Percentiles rank a stretch among this genome's conserved stretches.
Evolutionary conservation across 2,329 filamentous ascomycete genomes (phyloP).

Genomic region (Aspergillus sp.): DNA sequence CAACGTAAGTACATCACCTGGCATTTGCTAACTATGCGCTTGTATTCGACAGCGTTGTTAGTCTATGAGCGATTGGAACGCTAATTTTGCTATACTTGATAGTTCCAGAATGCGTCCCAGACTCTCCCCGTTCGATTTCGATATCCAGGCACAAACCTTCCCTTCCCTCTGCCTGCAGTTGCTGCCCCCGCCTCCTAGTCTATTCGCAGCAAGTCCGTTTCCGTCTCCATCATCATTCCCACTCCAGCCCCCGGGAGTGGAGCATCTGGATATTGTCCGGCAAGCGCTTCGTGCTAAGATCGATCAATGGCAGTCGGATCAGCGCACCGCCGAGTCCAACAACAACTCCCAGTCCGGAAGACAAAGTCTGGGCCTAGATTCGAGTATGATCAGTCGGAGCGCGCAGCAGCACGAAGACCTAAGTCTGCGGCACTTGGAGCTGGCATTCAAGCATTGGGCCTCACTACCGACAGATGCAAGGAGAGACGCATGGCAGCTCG

Average conservation of each 20-base stretch:
- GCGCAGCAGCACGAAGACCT: slow-evolving; percentile 67
- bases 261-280: slow-evolving; percentile 72
- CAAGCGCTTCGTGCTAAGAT: slow-evolving; percentile 69
- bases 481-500: slow-evolving; percentile 49
- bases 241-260: slow-evolving; percentile 70
- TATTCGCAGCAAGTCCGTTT: slow-evolving; percentile 80
- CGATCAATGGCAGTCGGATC: slow-evolving; percentile 61
- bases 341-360: slow-evolving; percentile 50
- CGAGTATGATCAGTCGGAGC: slow-evolving; percentile 44
- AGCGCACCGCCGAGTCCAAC: slow-evolving; percentile 32
- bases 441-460: slow-evolving; percentile 76
- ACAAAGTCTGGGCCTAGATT: slow-evolving; percentile 32
- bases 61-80: not conserved
- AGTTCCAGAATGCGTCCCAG: slow-evolving; percentile 49
- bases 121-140: slow-evolving; percentile 69
- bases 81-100: slow-evolving; percentile 13
- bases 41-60: slow-evolving; percentile 8
- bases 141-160: slow-evolving; percentile 82
- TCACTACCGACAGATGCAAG: slow-evolving; percentile 59
- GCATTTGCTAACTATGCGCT: slow-evolving; percentile 2
- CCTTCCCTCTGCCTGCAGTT: slow-evolving; percentile 81
- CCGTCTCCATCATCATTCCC: slow-evolving; percentile 79
- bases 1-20: slow-evolving; percentile 62
- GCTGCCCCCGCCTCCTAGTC: slow-evolving; percentile 75
- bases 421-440: slow-evolving; percentile 73